Evolutionary conservation across 1,284 basidiomycete species (phyloP), one percentile per base, ranked within the genome.

Genomic region (Singerocomus rubriflavus): DNA sequence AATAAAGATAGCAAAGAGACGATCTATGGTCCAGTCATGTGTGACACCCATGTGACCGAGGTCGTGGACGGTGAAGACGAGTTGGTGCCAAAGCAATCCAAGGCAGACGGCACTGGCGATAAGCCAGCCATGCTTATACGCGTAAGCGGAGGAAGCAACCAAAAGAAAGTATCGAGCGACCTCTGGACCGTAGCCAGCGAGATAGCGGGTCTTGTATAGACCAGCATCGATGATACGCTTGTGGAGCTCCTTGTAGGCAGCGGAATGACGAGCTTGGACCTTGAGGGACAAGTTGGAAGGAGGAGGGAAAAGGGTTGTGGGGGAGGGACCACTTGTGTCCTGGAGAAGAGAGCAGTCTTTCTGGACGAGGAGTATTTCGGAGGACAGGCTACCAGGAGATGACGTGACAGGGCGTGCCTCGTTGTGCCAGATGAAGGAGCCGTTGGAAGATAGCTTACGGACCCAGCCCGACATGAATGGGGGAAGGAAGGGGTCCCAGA

Each of bases 21-120:
- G 82, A 67, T 99, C 96, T 47, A 78, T 71, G 30, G 76, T 71
- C 88, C 93, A 97, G 64, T 88, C 73, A 56, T 96, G 93, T 0
- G 93, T 96, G 54, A 99, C 86, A 44, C 93, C 92, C 66, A 88
- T 84, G 72, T 99, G 96, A 4, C 95, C 97, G 10, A 97, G 82
- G 71, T 99, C 97, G 70, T 99, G 97, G 17, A 82, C 94, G 43
- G 84, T 78, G 69, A 99, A 97, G 27, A 91, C 87, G 53, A 98
- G 76, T 69, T 99, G 97, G 66, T 99, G 96, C 91, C 93, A 98
- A 63, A 91, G 79, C 34, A 93, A 72, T 13, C 96, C 97, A 7
- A 98, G 82, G 59, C 80, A 88, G 37, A 90, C 60, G 4, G 95
- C 91, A 49, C 85, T 89, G 42, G 75, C 68, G 37, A 88, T 77